Evolutionary conservation across 1,139 yeast genomes (phyloP), one percentile per base, ranked within the genome.

Genomic region (Hansenula lynferdii): DNA sequence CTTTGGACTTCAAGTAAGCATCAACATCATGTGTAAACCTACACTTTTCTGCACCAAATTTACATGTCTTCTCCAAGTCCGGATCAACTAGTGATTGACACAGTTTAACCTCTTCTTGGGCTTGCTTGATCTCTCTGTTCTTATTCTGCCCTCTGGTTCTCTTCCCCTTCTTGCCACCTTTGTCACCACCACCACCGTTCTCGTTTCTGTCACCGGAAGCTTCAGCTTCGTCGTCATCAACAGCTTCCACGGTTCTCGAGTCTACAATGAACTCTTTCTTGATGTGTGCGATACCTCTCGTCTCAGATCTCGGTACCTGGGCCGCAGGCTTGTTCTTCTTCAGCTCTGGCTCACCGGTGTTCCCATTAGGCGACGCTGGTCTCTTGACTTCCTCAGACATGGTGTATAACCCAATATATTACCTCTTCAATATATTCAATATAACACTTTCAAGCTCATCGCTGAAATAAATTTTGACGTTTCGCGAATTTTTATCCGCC

Each of bases 61-160:
- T 62, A 60, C 97, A 89, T 35, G 60, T 70, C 42, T 57, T 67
- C 27, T 37, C 51, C 38, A 63, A 61, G 8, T 65, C 69, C 28
- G 84, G 83, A 56, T 77, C 78, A 40, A 61, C 56, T 53, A 80
- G 65, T 14, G 80, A 62, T 2, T 81, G 65, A 62, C 97, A 92
- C 37, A 90, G 62, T 51, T 80, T 73, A 36, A 85, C 62, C 7
- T 69, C 70, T 45, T 84, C 96, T 43, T 73, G 77, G 19, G 64
- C 69, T 60, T 87, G 96, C 42, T 72, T 75, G 50, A 89, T 70
- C 49, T 85, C 92, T 52, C 98, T 72, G 48, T 79, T 78, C 61
- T 92, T 90, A 62, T 92, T 92, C 64, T 92, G 97, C 1, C 98
- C 98, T 37, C 90, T 69, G 42, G 64, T 60, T 62, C 75, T 73